Evolutionary conservation across 768 basidiomycete species (phyloP).

Genomic region (Lactarius vividus): DNA sequence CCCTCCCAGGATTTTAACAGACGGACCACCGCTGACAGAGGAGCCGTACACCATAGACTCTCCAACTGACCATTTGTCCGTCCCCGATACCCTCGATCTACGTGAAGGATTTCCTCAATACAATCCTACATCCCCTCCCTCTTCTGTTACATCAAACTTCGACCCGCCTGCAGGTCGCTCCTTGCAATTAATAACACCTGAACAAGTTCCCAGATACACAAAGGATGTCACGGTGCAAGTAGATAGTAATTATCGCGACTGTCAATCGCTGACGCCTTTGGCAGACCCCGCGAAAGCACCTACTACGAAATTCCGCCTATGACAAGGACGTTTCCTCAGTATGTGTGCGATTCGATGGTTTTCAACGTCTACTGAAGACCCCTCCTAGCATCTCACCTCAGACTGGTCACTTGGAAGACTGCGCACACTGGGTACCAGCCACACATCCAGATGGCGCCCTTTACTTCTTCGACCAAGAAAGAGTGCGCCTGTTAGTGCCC

Average conservation of each 20-base stretch:
- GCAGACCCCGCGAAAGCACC: slow-evolving; percentile 9
- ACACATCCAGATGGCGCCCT: slow-evolving; percentile 61
- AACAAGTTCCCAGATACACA: slow-evolving; percentile 19
- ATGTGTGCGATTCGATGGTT: neutral
- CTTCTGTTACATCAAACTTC: neutral
- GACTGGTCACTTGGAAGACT: neutral
- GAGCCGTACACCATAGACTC: neutral
- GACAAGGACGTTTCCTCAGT: slow-evolving; percentile 14
- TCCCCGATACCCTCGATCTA: neutral
- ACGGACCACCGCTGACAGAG: neutral
- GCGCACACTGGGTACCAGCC: slow-evolving; percentile 41
- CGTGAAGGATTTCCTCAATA: neutral
- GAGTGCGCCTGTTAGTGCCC: slow-evolving; percentile 36
- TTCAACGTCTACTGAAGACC: neutral
- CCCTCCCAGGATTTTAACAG: neutral
- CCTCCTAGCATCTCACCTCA: neutral
- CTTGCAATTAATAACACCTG: slow-evolving; percentile 4
- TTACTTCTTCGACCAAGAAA: slow-evolving; percentile 50
- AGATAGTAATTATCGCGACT: neutral
- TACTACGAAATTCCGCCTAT: neutral
- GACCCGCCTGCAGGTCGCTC: slow-evolving; percentile 2
- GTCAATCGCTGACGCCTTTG: neutral
- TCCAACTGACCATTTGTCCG: neutral
- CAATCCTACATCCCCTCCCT: neutral
- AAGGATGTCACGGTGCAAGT: slow-evolving; percentile 13